Evolutionary conservation across 257 asterid species (phyloP).

Genomic region (Sherardia arvensis): DNA sequence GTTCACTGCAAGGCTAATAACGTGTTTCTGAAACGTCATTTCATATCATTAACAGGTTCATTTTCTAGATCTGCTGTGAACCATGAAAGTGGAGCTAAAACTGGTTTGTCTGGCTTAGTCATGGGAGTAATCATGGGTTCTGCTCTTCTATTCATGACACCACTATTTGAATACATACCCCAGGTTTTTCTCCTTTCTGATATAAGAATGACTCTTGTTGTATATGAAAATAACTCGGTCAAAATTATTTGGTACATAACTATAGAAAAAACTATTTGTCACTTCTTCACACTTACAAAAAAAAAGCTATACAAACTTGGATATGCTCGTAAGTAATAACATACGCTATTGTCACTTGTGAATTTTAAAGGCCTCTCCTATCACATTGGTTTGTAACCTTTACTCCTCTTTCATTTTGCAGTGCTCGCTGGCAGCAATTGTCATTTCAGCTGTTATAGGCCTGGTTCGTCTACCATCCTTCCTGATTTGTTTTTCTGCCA

Average conservation of each 20-base stretch:
- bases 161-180: conserved; percentile 85
- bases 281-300: too few species aligned
- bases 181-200: conserved; percentile 46
- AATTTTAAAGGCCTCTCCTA: background rate
- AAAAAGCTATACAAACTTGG: too few species aligned
- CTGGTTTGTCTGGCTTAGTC: conserved; percentile 85
- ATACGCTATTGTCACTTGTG: background rate
- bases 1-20: conserved; percentile 6
- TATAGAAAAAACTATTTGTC: background rate
- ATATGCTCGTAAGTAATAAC: background rate
- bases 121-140: conserved; percentile 96
- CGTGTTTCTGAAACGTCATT: conserved; percentile 24
- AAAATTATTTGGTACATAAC: background rate
- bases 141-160: conserved; percentile 90
- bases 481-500: conserved; percentile 5
- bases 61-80: conserved; percentile 99
- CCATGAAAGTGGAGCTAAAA: conserved; percentile 99
- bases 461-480: conserved; percentile 53
- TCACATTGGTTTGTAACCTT: conserved; percentile 2
- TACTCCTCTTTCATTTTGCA: conserved; percentile 30
- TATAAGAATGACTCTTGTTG: background rate
- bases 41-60: conserved; percentile 52
- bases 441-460: conserved; percentile 95
- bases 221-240: background rate
- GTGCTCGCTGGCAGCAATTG: conserved; percentile 94